phyloP scores from a whole-genome alignment of 2,329 filamentous ascomycete species.

The Meredithiella fracta region DNA sequence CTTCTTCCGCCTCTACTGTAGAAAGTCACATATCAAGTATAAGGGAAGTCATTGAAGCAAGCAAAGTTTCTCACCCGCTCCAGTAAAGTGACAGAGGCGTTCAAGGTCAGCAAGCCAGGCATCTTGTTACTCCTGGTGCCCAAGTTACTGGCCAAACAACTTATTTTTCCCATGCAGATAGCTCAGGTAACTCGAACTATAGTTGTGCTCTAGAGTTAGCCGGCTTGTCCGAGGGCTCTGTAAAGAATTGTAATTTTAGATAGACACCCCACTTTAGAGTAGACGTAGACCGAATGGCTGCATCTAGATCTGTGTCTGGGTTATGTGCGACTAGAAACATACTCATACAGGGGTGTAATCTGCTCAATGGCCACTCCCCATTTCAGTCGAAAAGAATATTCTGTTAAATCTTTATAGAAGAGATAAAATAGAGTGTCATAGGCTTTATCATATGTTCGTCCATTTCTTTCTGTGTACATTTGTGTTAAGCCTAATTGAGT shows the following conservation, averaged over 20 bases:
- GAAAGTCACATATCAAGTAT: background rate
- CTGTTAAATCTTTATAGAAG: too few relatives aligned
- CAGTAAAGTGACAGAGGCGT: background rate
- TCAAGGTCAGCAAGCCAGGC: background rate
- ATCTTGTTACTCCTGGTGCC: background rate
- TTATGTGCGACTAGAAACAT: too few relatives aligned
- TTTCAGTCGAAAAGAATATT: too few relatives aligned
- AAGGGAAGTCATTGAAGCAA: background rate
- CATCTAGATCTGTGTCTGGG: too few relatives aligned
- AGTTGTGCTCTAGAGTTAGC: background rate
- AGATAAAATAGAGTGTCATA: too few relatives aligned
- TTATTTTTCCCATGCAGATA: background rate
- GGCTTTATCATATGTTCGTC: too few relatives aligned
- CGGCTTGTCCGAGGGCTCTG: background rate
- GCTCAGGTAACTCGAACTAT: background rate
- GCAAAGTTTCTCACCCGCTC: background rate
- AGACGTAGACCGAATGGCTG: too few relatives aligned
- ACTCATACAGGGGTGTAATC: too few relatives aligned
- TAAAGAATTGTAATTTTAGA: background rate
- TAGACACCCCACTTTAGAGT: background rate
- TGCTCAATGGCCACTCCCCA: too few relatives aligned
- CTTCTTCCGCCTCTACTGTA: background rate
- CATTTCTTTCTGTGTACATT: too few relatives aligned
- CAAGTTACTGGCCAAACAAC: background rate
- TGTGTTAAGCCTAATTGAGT: too few relatives aligned